Base-by-base conservation (phyloP, 257 asterid species). In the Solanum paucissectum region DNA sequence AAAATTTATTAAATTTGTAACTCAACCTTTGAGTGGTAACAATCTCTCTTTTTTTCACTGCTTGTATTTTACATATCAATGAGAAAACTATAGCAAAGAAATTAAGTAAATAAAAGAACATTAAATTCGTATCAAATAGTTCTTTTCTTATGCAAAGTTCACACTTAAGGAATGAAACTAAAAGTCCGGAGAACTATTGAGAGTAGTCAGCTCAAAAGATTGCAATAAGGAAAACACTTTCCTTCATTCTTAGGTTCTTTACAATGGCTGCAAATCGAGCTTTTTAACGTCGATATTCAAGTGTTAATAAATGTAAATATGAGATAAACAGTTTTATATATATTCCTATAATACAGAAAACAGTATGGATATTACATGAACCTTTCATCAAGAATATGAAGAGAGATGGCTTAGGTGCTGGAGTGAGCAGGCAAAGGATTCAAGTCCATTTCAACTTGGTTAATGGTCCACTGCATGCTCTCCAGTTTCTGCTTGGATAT, bases 401-500 rank as follows among this genome's bases (percentile, higher is more conserved):
- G 55, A 85, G 83, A 34, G 44, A 79, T 33, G 83, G 14, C 91
- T 90, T 81, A 94, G 89, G 93, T 12, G 87, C 85, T 84, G 64
- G 92, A 90, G 62, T 92, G 92, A 90, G 94, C 98, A 74, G 99
- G 98, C 91, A 92, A 82, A 69, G 98, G 95, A 84, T 94, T 95
- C 90, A 97, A 93, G 91, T 97, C 98, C 98, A 97, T 94, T 90
- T 97, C 99, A 64, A 97, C 99, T 93, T 97, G 98, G 84, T 93
- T 95, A 89, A 97, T 97, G 76, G 99, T 97, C 98, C 99, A 97
- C 87, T 93, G 97, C 98, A 95, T 93, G 58, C 94, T 94, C 89
- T 95, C 98, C 94, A 95, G 85, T 92, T 97, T 95, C 98, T 97
- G 98, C 95, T 90, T 83, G 73, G 25, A 58, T 34, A 72, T 46